A percentile compares a stretch with the other conserved stretches of the same genome.
Evolutionary conservation across 2,329 filamentous ascomycete species (phyloP).

Genomic region (Arthrinium phaeospermum): DNA sequence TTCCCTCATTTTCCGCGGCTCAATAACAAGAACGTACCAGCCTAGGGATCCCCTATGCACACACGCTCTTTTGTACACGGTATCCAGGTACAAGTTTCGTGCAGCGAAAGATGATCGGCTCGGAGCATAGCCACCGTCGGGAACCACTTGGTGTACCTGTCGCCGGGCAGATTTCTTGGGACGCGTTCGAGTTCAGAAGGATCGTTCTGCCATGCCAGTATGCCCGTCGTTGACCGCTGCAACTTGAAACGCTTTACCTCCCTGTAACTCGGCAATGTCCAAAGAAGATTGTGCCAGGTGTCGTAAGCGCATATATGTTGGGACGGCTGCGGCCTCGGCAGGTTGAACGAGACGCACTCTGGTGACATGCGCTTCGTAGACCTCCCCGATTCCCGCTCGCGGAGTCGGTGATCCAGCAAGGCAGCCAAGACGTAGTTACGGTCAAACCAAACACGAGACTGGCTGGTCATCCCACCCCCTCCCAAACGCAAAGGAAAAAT

Average conservation of each 20-base stretch:
- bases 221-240: background rate
- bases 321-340: background rate
- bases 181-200: background rate
- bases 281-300: background rate
- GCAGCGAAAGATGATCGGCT: background rate
- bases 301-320: background rate
- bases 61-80: background rate
- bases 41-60: background rate
- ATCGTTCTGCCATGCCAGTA: background rate
- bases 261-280: background rate
- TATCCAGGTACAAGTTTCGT: background rate
- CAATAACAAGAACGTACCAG: constrained; percentile 84
- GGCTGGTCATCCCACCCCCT: background rate
- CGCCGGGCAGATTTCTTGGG: too few species aligned
- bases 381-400: background rate
- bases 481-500: background rate
- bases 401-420: background rate
- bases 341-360: background rate
- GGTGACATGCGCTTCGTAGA: background rate
- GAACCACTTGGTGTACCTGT: background rate
- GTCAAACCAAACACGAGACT: background rate
- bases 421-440: background rate
- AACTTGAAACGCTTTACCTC: background rate
- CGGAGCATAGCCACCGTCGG: background rate
- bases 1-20: constrained; percentile 76